Conservation (phyloP, 139 green algal species). For the Cymbomonas tetramitiformis region DNA sequence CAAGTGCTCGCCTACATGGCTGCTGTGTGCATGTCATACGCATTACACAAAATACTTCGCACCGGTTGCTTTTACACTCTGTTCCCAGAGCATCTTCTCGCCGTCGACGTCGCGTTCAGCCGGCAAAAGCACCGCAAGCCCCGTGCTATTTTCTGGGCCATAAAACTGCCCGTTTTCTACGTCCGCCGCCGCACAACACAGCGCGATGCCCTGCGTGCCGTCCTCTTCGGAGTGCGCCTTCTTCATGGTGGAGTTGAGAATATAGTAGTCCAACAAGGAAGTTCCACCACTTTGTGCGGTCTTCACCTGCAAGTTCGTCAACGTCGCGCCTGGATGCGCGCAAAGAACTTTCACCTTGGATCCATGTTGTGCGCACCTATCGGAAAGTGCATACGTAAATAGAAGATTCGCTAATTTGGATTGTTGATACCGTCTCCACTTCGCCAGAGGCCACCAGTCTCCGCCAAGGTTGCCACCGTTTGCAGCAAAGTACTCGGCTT, state of each 20-base stretch:
- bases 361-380: not conserved
- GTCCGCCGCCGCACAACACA: not conserved
- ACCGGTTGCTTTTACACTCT: no score
- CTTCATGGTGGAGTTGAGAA: not conserved
- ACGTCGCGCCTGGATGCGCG: constrained; percentile 10
- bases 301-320: constrained; percentile 20
- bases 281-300: constrained; percentile 4
- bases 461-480: constrained; percentile 6
- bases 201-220: not conserved
- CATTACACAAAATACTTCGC: no score
- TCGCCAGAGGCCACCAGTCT: not conserved
- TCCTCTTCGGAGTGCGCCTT: constrained; percentile 14
- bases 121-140: not conserved
- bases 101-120: not conserved
- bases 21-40: no score
- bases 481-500: constrained; percentile 14
- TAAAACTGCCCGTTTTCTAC: constrained; percentile 9
- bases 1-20: no score
- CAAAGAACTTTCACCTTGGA: constrained; percentile 17
- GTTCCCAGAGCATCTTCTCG: no score
- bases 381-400: constrained; percentile 15
- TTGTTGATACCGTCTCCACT: constrained; percentile 16
- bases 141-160: not conserved
- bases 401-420: constrained; percentile 23
- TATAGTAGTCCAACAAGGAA: not conserved